A percentile compares a stretch with the other conserved stretches of the same genome.
Evolutionary conservation across 805 yeast species (phyloP).

Genomic region (Hanseniaspora mollemarum): DNA sequence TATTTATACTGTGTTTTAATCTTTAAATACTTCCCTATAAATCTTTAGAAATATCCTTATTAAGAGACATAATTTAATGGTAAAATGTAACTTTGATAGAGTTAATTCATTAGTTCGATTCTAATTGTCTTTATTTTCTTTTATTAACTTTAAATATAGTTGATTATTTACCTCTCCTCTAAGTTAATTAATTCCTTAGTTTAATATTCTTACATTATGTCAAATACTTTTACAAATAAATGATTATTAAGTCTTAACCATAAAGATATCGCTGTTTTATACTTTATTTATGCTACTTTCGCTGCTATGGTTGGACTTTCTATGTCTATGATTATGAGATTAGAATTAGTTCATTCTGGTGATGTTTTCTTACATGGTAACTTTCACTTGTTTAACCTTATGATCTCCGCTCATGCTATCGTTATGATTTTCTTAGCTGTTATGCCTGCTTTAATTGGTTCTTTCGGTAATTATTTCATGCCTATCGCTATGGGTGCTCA

Average conservation of each 20-base stretch:
- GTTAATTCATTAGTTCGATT: constrained; percentile 23
- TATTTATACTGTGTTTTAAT: too few relatives aligned
- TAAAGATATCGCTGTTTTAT: constrained; percentile 26
- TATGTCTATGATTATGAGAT: constrained; percentile 24
- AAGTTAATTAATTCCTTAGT: constrained; percentile 18
- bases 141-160: constrained; percentile 3
- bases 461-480: constrained; percentile 20
- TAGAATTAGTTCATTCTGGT: constrained; percentile 25
- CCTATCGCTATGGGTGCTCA: constrained; percentile 23
- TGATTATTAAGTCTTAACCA: constrained; percentile 24
- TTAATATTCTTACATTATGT: constrained; percentile 18
- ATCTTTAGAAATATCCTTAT: constrained; percentile 21
- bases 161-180: constrained; percentile 12
- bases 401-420: constrained; percentile 24
- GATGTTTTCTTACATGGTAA: constrained; percentile 22
- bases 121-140: constrained; percentile 23
- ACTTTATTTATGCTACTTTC: constrained; percentile 23
- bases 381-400: constrained; percentile 24
- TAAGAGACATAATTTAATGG: constrained; percentile 19
- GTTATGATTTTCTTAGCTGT: constrained; percentile 24
- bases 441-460: constrained; percentile 22
- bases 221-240: constrained; percentile 15
- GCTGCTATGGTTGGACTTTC: constrained; percentile 24
- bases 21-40: constrained; percentile 20
- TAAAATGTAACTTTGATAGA: constrained; percentile 21